Evolutionary conservation across 2,329 filamentous ascomycete species (phyloP).

Genomic region (Metarhizium anisopliae): DNA sequence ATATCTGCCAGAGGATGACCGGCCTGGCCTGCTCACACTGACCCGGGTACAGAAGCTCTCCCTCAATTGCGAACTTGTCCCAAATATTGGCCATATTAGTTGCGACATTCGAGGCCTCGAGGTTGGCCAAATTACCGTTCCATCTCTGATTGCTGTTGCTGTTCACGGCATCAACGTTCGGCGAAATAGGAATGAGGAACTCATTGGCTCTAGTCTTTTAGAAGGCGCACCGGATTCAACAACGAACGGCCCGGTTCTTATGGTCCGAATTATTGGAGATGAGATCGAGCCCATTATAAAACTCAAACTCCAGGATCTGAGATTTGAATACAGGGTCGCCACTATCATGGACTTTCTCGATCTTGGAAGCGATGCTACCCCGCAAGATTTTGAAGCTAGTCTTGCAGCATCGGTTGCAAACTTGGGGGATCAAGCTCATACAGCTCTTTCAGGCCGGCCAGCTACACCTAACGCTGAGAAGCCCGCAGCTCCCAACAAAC

Average conservation of each 20-base stretch:
- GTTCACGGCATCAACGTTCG: constrained; percentile 52
- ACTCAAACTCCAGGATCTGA: constrained; percentile 74
- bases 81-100: constrained; percentile 57
- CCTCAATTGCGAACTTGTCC: constrained; percentile 53
- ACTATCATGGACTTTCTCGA: constrained; percentile 73
- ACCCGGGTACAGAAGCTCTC: constrained; percentile 56
- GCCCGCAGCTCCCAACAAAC: constrained; percentile 33
- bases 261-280: constrained; percentile 84
- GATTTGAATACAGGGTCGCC: constrained; percentile 81
- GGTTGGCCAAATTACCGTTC: constrained; percentile 73
- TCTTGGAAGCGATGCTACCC: constrained; percentile 55
- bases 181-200: constrained; percentile 60
- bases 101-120: constrained; percentile 55
- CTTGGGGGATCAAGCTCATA: constrained; percentile 55
- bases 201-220: constrained; percentile 50
- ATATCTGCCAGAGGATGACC: constrained; percentile 91
- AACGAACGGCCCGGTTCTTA: constrained; percentile 49
- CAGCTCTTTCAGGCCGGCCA: constrained; percentile 27
- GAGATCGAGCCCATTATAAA: constrained; percentile 90
- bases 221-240: constrained; percentile 17
- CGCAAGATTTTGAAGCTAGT: constrained; percentile 64
- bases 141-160: constrained; percentile 72
- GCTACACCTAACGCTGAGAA: constrained; percentile 12
- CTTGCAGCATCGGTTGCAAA: constrained; percentile 75
- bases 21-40: constrained; percentile 77